A percentile compares a stretch with the other conserved stretches of the same genome.
These are phyloP conservation scores for Tricholoma flavovirens DNA, from an alignment of 768 basidiomycete genomes.

Conservation along the genomic window DNA sequence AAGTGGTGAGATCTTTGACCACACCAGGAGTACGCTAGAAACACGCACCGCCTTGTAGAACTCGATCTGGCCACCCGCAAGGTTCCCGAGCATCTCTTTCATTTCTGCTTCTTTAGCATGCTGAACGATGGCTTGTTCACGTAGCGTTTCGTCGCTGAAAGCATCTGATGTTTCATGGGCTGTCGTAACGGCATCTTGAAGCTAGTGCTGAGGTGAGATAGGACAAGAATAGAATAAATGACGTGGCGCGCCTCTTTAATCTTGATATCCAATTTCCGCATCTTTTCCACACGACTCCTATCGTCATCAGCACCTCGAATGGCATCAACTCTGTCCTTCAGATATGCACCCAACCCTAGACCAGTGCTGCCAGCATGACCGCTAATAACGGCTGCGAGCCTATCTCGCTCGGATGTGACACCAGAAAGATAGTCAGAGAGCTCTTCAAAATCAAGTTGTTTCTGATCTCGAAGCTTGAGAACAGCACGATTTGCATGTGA, in stretches of 20 bases:
- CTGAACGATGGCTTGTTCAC: conserved; percentile 89
- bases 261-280: conserved; percentile 86
- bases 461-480: conserved; percentile 93
- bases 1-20: conserved; percentile 1
- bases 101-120: conserved; percentile 90
- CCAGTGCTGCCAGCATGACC: conserved; percentile 86
- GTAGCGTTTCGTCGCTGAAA: conserved; percentile 91
- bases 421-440: conserved; percentile 90
- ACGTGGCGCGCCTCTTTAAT: conserved; percentile 79
- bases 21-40: conserved; percentile 16
- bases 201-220: conserved; percentile 36
- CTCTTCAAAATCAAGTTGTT: conserved; percentile 98
- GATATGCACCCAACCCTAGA: conserved; percentile 80
- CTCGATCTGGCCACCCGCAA: conserved; percentile 94
- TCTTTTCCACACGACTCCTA: conserved; percentile 85
- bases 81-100: conserved; percentile 87
- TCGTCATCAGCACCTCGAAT: conserved; percentile 93
- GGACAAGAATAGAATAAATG: conserved; percentile 3
- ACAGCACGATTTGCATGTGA: conserved; percentile 92
- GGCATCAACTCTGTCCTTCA: conserved; percentile 89
- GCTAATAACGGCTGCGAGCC: conserved; percentile 82
- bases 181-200: conserved; percentile 93
- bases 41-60: conserved; percentile 72
- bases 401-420: conserved; percentile 89
- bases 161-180: conserved; percentile 95